These are phyloP conservation scores for Scleroderma bovista DNA, from an alignment of 768 basidiomycete genomes.

Conservation along the genomic window DNA sequence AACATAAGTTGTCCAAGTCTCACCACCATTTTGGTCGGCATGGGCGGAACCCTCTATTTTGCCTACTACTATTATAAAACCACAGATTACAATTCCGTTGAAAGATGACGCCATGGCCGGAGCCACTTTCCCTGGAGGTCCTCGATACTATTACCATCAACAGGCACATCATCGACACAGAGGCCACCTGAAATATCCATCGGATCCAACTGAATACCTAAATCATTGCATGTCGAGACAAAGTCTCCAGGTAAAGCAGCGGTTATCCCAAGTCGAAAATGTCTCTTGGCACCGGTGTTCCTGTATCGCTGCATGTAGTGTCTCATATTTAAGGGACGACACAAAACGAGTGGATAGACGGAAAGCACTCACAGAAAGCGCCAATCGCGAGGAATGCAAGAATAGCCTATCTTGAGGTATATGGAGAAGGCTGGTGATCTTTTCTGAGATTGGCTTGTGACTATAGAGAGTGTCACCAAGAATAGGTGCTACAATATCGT, in stretches of 20 bases:
- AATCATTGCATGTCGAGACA: conserved; percentile 40
- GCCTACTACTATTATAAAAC: too few species aligned
- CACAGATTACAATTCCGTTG: not conserved
- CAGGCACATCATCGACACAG: conserved; percentile 38
- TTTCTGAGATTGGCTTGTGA: conserved; percentile 28
- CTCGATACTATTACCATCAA: conserved; percentile 27
- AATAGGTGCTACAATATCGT: conserved; percentile 48
- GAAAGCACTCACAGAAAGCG: conserved; percentile 43
- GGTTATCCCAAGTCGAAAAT: conserved; percentile 46
- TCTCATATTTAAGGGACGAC: conserved; percentile 1
- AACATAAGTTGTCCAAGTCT: too few species aligned
- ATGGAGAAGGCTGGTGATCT: conserved; percentile 19
- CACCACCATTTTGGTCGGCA: too few species aligned
- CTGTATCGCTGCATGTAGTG: conserved; percentile 42
- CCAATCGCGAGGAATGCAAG: conserved; percentile 55
- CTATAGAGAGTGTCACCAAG: conserved; percentile 57
- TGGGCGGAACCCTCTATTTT: too few species aligned
- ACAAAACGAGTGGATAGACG: not conserved
- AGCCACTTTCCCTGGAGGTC: conserved; percentile 37
- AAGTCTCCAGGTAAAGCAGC: conserved; percentile 60
- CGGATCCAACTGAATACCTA: conserved; percentile 37
- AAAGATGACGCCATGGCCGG: conserved; percentile 3
- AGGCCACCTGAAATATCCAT: conserved; percentile 40
- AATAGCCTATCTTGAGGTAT: conserved; percentile 48
- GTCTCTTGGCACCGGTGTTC: conserved; percentile 38